phyloP scores from a whole-genome alignment of 768 basidiomycete species.

The Daedaleopsis nitida region DNA sequence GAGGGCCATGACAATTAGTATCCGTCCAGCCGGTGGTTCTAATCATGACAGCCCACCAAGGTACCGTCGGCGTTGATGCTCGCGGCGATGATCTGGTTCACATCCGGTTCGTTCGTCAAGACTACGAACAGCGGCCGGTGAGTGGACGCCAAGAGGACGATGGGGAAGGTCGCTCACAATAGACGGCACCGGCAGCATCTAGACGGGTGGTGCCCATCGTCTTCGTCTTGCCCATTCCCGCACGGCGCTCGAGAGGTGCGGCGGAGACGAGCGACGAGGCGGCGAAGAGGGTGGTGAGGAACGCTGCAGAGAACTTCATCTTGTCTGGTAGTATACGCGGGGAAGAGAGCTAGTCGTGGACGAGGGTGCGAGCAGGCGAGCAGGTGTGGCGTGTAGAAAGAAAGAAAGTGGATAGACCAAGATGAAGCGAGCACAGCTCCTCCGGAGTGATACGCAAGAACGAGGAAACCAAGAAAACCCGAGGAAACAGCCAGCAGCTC shows the following conservation, averaged over 20 bases:
- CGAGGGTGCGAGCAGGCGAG: constrained; percentile 2
- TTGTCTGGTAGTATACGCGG: constrained; percentile 4
- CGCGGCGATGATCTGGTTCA: constrained; percentile 47
- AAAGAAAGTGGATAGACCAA: constrained; percentile 7
- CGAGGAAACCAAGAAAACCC: too few relatives aligned
- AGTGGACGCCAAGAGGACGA: not conserved
- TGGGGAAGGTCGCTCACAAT: constrained; percentile 22
- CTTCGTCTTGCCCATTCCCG: constrained; percentile 7
- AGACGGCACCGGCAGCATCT: constrained; percentile 25
- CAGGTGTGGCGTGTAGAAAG: constrained; percentile 2
- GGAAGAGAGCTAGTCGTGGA: constrained; percentile 6
- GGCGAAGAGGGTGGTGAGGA: constrained; percentile 14
- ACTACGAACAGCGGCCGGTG: constrained; percentile 33
- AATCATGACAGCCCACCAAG: constrained; percentile 31
- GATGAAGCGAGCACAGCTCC: constrained; percentile 22
- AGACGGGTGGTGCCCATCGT: constrained; percentile 3
- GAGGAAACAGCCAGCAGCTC: not conserved
- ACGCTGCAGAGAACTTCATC: constrained; percentile 24
- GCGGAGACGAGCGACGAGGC: constrained; percentile 18
- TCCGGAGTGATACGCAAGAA: not conserved
- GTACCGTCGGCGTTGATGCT: constrained; percentile 45
- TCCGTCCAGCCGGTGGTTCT: too few relatives aligned
- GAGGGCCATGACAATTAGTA: not conserved
- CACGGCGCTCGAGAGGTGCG: constrained; percentile 14
- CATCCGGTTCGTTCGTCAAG: constrained; percentile 50